Conservation (phyloP, 1,284 basidiomycete species). For the Gomphus bonarii region DNA sequence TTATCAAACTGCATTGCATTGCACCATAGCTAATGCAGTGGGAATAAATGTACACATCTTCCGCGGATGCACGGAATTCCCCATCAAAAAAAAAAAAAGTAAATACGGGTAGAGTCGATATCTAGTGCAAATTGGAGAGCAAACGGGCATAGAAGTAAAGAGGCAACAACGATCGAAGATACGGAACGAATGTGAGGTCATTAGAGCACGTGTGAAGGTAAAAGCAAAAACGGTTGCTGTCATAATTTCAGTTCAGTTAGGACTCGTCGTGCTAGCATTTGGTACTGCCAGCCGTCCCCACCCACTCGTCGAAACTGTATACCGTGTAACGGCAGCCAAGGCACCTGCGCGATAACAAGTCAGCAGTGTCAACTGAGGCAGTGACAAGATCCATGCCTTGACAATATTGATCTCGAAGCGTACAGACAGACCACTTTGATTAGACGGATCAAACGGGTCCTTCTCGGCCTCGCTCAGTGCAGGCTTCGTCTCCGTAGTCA, state of each 20-base stretch:
- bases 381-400: conserved; percentile 50
- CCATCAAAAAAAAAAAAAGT: not conserved
- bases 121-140: not conserved
- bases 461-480: conserved; percentile 48
- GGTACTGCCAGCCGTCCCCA: conserved; percentile 96
- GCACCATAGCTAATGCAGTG: not conserved
- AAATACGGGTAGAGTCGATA: not conserved
- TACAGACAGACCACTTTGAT: conserved; percentile 68
- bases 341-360: conserved; percentile 54
- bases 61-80: not conserved
- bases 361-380: not conserved
- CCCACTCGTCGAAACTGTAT: conserved; percentile 90
- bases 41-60: conserved; percentile 1
- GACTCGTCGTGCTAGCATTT: conserved; percentile 91
- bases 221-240: conserved; percentile 16
- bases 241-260: conserved; percentile 88
- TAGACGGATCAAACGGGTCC: conserved; percentile 66
- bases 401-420: conserved; percentile 92
- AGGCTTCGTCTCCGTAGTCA: conserved; percentile 20
- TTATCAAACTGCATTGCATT: not conserved
- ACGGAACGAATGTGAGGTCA: not conserved
- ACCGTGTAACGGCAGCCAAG: conserved; percentile 88
- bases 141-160: not conserved
- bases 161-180: not conserved
- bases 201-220: not conserved